phyloP scores from a whole-genome alignment of 106 monocot genomes.

The Hemerocallis citrina region DNA sequence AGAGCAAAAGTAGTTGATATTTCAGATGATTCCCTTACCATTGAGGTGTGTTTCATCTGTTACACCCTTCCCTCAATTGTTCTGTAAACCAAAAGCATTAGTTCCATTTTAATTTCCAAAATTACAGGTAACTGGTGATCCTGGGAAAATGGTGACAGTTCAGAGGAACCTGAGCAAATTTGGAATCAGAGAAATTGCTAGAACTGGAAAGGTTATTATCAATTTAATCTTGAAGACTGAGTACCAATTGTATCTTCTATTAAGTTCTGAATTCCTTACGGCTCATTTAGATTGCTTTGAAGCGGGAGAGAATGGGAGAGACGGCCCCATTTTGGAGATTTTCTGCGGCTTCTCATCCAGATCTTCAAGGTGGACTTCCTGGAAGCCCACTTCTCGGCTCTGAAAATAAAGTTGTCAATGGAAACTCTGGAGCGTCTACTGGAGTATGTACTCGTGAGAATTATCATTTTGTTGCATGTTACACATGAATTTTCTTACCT shows the following conservation, averaged over 20 bases:
- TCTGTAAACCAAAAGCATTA: not conserved
- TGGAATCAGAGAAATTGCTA: slow-evolving; percentile 86
- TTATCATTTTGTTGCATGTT: not conserved
- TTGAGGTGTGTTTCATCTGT: slow-evolving; percentile 68
- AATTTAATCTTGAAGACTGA: not conserved
- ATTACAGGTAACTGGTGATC: slow-evolving; percentile 84
- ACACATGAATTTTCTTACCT: too few relatives aligned
- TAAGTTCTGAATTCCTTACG: not conserved
- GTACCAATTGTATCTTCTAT: not conserved
- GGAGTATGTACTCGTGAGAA: slow-evolving; percentile 20
- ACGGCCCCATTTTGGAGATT: slow-evolving; percentile 87
- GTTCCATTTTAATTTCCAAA: not conserved
- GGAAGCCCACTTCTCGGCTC: slow-evolving; percentile 20
- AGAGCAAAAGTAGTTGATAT: slow-evolving; percentile 86
- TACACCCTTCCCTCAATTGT: not conserved
- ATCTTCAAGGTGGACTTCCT: slow-evolving; percentile 36
- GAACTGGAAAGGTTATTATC: slow-evolving; percentile 74
- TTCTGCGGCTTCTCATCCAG: slow-evolving; percentile 83
- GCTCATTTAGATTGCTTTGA: slow-evolving; percentile 69
- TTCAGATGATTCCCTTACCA: slow-evolving; percentile 66
- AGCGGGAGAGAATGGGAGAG: slow-evolving; percentile 70
- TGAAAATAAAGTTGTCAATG: slow-evolving; percentile 13
- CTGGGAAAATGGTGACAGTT: slow-evolving; percentile 77
- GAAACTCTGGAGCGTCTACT: slow-evolving; percentile 26
- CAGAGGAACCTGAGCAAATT: slow-evolving; percentile 67